These are phyloP conservation scores for Candida krabiensis DNA, from an alignment of 805 yeast species.

Conservation along the genomic window DNA sequence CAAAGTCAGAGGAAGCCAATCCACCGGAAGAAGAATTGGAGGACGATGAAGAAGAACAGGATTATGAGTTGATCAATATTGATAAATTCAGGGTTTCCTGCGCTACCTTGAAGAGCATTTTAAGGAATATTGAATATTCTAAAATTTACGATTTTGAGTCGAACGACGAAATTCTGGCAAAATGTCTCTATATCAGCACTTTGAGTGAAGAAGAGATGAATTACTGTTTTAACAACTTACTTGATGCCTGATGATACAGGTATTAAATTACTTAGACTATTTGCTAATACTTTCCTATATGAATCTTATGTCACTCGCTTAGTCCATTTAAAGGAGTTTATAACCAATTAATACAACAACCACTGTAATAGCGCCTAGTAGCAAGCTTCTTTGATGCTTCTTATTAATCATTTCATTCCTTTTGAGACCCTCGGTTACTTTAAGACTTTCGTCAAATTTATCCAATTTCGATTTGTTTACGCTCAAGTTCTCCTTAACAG, in stretches of 20 bases:
- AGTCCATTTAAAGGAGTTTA: slow-evolving; percentile 2
- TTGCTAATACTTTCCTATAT: not conserved
- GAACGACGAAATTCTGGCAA: slow-evolving; percentile 69
- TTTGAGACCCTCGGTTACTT: slow-evolving; percentile 20
- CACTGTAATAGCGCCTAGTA: slow-evolving; percentile 7
- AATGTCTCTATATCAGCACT: slow-evolving; percentile 78
- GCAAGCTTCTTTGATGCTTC: slow-evolving; percentile 12
- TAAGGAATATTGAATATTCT: slow-evolving; percentile 86
- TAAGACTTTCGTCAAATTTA: slow-evolving; percentile 20
- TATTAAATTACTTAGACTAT: not conserved
- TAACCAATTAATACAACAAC: slow-evolving; percentile 11
- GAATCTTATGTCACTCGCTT: not conserved
- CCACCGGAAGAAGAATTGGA: too few relatives aligned
- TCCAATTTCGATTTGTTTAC: slow-evolving; percentile 23
- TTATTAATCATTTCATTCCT: slow-evolving; percentile 13
- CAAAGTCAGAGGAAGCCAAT: slow-evolving; percentile 16
- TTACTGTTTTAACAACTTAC: slow-evolving; percentile 30
- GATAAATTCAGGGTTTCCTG: slow-evolving; percentile 76
- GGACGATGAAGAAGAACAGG: slow-evolving; percentile 25
- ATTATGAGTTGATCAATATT: slow-evolving; percentile 62
- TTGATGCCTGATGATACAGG: slow-evolving; percentile 10
- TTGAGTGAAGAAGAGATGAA: slow-evolving; percentile 72
- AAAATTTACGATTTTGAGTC: slow-evolving; percentile 56
- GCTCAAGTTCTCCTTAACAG: slow-evolving; percentile 21
- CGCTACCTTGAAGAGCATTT: slow-evolving; percentile 69